Conservation (phyloP, 805 yeast species). For the Wickerhamiella parazyma region DNA sequence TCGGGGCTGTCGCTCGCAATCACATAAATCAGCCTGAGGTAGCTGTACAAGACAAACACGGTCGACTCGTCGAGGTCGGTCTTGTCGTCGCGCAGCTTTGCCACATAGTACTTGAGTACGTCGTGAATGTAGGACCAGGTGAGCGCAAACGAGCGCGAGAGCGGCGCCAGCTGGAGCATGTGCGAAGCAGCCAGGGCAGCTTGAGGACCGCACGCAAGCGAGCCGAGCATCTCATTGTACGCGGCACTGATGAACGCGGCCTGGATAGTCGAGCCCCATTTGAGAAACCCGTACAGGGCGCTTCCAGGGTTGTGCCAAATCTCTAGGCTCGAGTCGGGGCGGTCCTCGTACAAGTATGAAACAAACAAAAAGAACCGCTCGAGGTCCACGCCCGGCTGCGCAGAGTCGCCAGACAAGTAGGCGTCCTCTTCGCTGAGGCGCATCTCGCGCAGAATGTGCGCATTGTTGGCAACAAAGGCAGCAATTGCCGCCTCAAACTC, state of each 20-base stretch:
- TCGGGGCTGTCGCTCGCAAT: constrained; percentile 33
- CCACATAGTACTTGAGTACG: constrained; percentile 37
- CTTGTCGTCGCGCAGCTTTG: constrained; percentile 23
- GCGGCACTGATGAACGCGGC: constrained; percentile 65
- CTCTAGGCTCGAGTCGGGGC: constrained; percentile 40
- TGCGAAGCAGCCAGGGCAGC: constrained; percentile 31
- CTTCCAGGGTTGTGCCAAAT: constrained; percentile 62
- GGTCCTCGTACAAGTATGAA: constrained; percentile 49
- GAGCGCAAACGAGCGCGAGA: constrained; percentile 19
- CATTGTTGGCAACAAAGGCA: constrained; percentile 24
- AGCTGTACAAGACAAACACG: constrained; percentile 56
- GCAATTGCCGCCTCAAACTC: constrained; percentile 21
- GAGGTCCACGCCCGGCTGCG: constrained; percentile 54
- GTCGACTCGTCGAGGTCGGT: constrained; percentile 71
- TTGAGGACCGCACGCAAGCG: constrained; percentile 49
- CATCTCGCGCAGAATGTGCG: constrained; percentile 30
- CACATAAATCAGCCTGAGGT: constrained; percentile 49
- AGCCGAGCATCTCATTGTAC: constrained; percentile 64
- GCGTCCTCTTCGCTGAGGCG: constrained; percentile 28
- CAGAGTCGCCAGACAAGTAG: constrained; percentile 14
- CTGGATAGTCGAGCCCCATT: constrained; percentile 77
- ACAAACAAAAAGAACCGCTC: constrained; percentile 75
- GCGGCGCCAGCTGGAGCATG: constrained; percentile 13
- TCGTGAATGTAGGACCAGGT: constrained; percentile 40
- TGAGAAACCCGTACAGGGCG: constrained; percentile 63